Conservation (phyloP, 306 rosid genomes). For the Luffa aegyptiaca region DNA sequence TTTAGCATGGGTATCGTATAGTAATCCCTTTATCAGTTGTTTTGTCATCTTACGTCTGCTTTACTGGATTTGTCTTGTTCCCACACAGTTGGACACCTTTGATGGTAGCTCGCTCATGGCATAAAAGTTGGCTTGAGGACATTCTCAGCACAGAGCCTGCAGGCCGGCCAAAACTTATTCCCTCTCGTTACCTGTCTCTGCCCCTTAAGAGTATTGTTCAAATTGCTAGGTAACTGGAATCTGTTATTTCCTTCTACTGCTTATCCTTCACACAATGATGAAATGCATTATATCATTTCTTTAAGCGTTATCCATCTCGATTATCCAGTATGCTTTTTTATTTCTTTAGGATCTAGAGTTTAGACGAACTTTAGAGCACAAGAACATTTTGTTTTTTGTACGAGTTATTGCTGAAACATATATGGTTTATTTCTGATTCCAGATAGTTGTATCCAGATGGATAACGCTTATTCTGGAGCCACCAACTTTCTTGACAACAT, state of each 20-base stretch:
- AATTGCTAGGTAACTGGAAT: constrained; percentile 62
- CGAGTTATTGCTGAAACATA: not conserved
- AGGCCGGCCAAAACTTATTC: constrained; percentile 34
- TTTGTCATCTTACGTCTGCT: not conserved
- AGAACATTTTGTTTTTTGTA: not conserved
- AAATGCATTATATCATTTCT: not conserved
- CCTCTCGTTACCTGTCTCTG: constrained; percentile 69
- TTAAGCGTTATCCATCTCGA: not conserved
- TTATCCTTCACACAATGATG: not conserved
- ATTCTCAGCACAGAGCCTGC: constrained; percentile 47
- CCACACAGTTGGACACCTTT: constrained; percentile 67
- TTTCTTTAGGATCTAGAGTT: not conserved
- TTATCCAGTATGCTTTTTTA: not conserved
- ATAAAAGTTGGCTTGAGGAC: constrained; percentile 73
- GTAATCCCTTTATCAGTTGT: not conserved
- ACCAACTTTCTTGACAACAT: not conserved
- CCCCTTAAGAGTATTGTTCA: constrained; percentile 86
- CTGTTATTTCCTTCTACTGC: not conserved
- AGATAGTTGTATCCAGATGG: not conserved
- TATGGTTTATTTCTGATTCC: not conserved
- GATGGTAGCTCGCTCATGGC: constrained; percentile 92
- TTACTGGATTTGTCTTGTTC: constrained; percentile 9
- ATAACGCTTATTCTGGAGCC: not conserved
- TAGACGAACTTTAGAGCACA: not conserved
- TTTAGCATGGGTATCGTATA: not conserved